phyloP scores from a whole-genome alignment of 1,284 basidiomycete species.

The Microbotryomycetes sp. region DNA sequence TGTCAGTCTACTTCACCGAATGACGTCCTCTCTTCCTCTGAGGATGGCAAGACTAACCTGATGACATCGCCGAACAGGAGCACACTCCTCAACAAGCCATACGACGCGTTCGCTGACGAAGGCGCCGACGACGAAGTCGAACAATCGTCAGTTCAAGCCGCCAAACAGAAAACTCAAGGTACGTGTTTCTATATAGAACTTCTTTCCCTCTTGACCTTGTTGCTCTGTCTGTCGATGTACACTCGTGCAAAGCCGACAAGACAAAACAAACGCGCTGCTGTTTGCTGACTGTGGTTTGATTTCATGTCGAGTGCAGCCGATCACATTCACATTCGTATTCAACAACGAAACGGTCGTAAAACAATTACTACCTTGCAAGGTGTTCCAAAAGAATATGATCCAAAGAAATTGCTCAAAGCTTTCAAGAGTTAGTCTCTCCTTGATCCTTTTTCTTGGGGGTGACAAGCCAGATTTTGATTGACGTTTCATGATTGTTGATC shows the following conservation, averaged over 20 bases:
- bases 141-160: constrained; percentile 10
- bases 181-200: not conserved
- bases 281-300: no score
- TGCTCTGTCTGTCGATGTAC: no score
- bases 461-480: no score
- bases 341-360: constrained; percentile 99
- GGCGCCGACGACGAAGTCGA: constrained; percentile 23
- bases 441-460: not conserved
- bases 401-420: constrained; percentile 96
- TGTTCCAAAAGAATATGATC: constrained; percentile 91
- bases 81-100: constrained; percentile 36
- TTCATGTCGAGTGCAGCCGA: constrained; percentile 17
- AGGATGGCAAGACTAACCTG: no score
- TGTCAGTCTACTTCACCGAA: no score
- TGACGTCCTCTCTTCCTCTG: no score
- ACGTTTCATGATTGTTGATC: not conserved
- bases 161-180: constrained; percentile 4
- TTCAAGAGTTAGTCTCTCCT: constrained; percentile 71
- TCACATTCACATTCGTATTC: constrained; percentile 58
- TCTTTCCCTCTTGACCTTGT: no score
- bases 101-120: constrained; percentile 37
- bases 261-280: no score
- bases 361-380: constrained; percentile 98
- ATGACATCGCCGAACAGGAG: not conserved
- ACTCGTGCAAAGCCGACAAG: no score